Evolutionary conservation across 495 filamentous ascomycete species (phyloP).

Genomic region (Cercophora scortea): DNA sequence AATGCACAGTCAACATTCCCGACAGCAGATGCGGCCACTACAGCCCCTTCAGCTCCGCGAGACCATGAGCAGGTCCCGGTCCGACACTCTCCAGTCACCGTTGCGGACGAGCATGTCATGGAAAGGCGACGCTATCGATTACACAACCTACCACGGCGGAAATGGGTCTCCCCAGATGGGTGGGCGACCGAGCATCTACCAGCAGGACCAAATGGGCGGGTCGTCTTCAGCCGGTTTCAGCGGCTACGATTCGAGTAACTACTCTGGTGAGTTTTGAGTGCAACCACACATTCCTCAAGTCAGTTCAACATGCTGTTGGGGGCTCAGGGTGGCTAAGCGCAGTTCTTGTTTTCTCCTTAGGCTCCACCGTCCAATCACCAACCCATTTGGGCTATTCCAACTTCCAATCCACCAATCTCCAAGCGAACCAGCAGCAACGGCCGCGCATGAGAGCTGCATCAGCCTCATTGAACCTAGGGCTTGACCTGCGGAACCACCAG

Average conservation of each 20-base stretch:
- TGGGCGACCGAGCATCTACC: conserved; percentile 30
- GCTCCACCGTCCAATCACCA: conserved; percentile 40
- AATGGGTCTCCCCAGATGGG: conserved; percentile 37
- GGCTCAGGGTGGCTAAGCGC: background rate
- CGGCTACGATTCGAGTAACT: conserved; percentile 43
- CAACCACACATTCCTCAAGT: background rate
- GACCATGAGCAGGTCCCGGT: conserved; percentile 49
- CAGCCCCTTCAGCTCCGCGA: conserved; percentile 55
- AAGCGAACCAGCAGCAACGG: conserved; percentile 31
- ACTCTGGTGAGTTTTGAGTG: conserved; percentile 38
- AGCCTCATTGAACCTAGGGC: conserved; percentile 36
- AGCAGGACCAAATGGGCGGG: conserved; percentile 20
- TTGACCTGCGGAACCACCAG: conserved; percentile 37
- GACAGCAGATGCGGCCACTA: conserved; percentile 39
- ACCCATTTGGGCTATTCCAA: conserved; percentile 38
- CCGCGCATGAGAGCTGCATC: conserved; percentile 41
- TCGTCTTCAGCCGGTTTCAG: conserved; percentile 20
- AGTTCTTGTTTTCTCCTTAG: conserved; percentile 14
- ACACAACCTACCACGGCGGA: conserved; percentile 36
- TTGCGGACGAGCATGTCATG: conserved; percentile 54
- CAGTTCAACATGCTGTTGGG: background rate
- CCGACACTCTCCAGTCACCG: conserved; percentile 51
- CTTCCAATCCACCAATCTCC: conserved; percentile 29
- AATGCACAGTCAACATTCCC: conserved; percentile 31
- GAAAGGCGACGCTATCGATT: conserved; percentile 53